Percentiles rank a stretch among this genome's conserved stretches.
These are phyloP conservation scores for Sisymbrium altissimum DNA, from an alignment of 345 rosid species.

Conservation along the genomic window DNA sequence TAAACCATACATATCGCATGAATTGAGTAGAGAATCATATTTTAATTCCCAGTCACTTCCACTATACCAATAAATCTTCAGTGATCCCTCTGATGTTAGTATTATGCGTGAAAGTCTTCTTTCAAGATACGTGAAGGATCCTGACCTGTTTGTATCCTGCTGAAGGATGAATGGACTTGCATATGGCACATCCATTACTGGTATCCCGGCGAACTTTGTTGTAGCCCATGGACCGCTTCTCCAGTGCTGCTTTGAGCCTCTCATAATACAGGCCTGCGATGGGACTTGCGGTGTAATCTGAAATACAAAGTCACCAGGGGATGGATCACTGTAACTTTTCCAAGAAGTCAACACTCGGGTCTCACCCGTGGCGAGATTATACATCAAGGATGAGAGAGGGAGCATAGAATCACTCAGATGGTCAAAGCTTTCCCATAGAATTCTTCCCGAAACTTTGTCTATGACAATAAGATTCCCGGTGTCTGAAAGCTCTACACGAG, in stretches of 20 bases:
- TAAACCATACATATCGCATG: neutral
- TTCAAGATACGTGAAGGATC: neutral
- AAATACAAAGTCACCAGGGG: conserved; percentile 30
- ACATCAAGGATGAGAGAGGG: conserved; percentile 16
- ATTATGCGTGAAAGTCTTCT: neutral
- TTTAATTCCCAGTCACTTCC: neutral
- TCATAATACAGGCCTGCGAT: conserved; percentile 17
- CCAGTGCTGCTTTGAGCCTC: conserved; percentile 8
- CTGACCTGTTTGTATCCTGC: conserved; percentile 20
- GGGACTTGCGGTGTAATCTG: conserved; percentile 26
- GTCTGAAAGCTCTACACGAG: conserved; percentile 47
- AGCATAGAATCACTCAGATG: conserved; percentile 32
- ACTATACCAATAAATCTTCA: neutral
- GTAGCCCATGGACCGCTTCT: conserved; percentile 43
- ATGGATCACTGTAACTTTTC: conserved; percentile 39
- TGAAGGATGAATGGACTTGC: neutral
- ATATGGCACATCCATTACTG: neutral
- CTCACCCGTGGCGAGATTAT: neutral
- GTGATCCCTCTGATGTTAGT: neutral
- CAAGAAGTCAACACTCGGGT: conserved; percentile 34
- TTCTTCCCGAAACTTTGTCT: conserved; percentile 19
- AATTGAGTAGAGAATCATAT: neutral
- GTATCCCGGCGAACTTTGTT: conserved; percentile 16
- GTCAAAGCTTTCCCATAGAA: conserved; percentile 34
- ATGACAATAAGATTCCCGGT: conserved; percentile 57